phyloP scores from a whole-genome alignment of 495 filamentous ascomycete genomes.

The Aspergillus nidulans region DNA sequence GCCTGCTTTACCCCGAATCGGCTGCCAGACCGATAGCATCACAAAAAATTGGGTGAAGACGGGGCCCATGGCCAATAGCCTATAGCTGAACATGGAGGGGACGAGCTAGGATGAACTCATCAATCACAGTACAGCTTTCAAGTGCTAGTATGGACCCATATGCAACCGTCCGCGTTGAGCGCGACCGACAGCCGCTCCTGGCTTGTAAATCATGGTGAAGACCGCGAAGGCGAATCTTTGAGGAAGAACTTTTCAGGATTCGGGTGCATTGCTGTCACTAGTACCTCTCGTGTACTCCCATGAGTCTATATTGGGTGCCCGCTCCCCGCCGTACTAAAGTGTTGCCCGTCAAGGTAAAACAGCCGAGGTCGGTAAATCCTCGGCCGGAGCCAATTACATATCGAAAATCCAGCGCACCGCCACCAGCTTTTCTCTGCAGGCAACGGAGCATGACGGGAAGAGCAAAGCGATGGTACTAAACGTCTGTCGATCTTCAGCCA shows the following conservation, averaged over 20 bases:
- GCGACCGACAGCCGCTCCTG: no score
- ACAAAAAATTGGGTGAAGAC: not conserved
- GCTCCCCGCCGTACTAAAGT: no score
- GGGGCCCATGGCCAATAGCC: not conserved
- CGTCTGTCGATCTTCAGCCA: not conserved
- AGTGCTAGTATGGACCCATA: not conserved
- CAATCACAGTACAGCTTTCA: not conserved
- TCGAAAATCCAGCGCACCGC: not conserved
- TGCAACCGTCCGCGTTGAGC: no score
- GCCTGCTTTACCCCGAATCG: conserved; percentile 8
- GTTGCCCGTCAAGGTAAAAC: not conserved
- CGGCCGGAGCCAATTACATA: not conserved
- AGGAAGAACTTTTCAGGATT: not conserved
- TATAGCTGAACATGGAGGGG: not conserved
- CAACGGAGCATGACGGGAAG: not conserved
- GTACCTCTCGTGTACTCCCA: not conserved
- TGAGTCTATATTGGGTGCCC: not conserved
- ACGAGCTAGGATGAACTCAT: no score
- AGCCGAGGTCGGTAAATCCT: not conserved
- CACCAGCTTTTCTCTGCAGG: not conserved
- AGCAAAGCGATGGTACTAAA: not conserved
- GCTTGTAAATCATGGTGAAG: no score
- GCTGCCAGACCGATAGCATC: conserved; percentile 8
- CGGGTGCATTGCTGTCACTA: not conserved
- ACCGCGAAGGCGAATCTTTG: not conserved